Conservation (phyloP, 2,329 filamentous ascomycete genomes). For the Talaromyces sp. region DNA sequence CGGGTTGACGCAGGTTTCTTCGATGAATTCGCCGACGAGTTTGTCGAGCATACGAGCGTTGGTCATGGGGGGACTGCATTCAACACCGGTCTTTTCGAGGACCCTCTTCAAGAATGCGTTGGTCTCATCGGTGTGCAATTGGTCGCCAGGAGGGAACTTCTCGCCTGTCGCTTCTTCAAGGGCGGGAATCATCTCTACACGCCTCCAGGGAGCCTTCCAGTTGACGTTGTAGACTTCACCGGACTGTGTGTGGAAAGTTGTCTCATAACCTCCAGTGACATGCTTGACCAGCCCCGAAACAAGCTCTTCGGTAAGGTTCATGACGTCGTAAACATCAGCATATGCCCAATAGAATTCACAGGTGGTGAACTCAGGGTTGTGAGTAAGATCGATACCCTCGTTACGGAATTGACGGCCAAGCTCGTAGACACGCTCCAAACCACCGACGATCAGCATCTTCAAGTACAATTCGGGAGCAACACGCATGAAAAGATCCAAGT, state of each 20-base stretch:
- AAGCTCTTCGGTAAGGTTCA: slow-evolving; percentile 88
- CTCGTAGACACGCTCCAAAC: slow-evolving; percentile 91
- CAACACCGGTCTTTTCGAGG: slow-evolving; percentile 83
- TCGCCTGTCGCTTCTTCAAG: slow-evolving; percentile 85
- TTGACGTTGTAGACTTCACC: slow-evolving; percentile 88
- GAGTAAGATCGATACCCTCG: slow-evolving; percentile 83
- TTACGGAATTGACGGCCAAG: slow-evolving; percentile 95
- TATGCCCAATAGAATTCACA: slow-evolving; percentile 97
- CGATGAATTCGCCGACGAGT: slow-evolving; percentile 88
- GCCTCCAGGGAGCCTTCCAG: slow-evolving; percentile 91
- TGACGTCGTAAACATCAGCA: slow-evolving; percentile 83
- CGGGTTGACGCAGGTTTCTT: slow-evolving; percentile 88
- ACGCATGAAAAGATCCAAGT: slow-evolving; percentile 92
- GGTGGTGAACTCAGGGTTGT: slow-evolving; percentile 98
- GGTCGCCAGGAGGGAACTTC: slow-evolving; percentile 84
- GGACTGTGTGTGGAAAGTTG: slow-evolving; percentile 76
- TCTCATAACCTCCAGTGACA: slow-evolving; percentile 77
- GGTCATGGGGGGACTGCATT: slow-evolving; percentile 84
- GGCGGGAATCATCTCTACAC: slow-evolving; percentile 91
- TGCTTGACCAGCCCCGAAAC: slow-evolving; percentile 85
- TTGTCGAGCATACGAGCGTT: slow-evolving; percentile 97
- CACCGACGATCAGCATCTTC: slow-evolving; percentile 93
- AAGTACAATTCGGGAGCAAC: slow-evolving; percentile 93
- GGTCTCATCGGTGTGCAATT: slow-evolving; percentile 85
- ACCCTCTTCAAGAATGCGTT: slow-evolving; percentile 80